Evolutionary conservation across 495 filamentous ascomycete genomes (phyloP).

Genomic region (Podospora pseudopauciseta): DNA sequence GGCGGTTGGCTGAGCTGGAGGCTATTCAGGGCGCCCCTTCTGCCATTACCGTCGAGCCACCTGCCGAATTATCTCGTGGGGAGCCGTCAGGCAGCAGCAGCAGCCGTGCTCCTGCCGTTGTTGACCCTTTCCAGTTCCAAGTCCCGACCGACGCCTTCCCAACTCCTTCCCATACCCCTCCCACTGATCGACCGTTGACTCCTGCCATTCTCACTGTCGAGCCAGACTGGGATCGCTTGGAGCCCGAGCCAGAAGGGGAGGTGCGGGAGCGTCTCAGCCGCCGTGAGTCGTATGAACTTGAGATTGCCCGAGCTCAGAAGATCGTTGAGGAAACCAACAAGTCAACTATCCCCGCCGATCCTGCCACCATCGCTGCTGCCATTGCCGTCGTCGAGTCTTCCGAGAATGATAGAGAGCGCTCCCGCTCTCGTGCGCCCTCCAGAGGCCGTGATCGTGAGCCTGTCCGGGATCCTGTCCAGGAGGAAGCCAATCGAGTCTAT

Average conservation of each 20-base stretch:
- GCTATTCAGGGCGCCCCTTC: slow-evolving; percentile 5
- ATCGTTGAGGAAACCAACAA: slow-evolving; percentile 34
- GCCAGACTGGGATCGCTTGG: slow-evolving; percentile 28
- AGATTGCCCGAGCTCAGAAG: slow-evolving; percentile 35
- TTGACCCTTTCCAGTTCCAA: slow-evolving; percentile 53
- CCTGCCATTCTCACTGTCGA: slow-evolving; percentile 45
- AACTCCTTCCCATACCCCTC: slow-evolving; percentile 38
- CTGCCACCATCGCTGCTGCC: slow-evolving; percentile 35
- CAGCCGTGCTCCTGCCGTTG: slow-evolving; percentile 24
- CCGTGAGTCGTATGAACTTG: slow-evolving; percentile 40
- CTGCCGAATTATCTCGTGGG: not conserved
- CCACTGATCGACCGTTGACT: slow-evolving; percentile 30
- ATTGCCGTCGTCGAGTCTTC: slow-evolving; percentile 35
- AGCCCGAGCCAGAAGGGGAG: slow-evolving; percentile 20
- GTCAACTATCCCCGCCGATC: slow-evolving; percentile 37
- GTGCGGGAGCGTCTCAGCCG: slow-evolving; percentile 34
- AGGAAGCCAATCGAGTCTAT: slow-evolving; percentile 50
- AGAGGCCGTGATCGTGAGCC: slow-evolving; percentile 29
- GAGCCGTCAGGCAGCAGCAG: slow-evolving; percentile 21
- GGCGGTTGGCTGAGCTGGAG: slow-evolving; percentile 18
- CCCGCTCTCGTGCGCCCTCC: slow-evolving; percentile 14
- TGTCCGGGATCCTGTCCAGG: slow-evolving; percentile 42
- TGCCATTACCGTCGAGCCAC: not conserved
- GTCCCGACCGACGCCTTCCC: slow-evolving; percentile 47
- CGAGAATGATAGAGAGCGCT: slow-evolving; percentile 8